These are phyloP conservation scores for Fusarium equiseti DNA, from an alignment of 2,329 filamentous ascomycete species.

Conservation along the genomic window DNA sequence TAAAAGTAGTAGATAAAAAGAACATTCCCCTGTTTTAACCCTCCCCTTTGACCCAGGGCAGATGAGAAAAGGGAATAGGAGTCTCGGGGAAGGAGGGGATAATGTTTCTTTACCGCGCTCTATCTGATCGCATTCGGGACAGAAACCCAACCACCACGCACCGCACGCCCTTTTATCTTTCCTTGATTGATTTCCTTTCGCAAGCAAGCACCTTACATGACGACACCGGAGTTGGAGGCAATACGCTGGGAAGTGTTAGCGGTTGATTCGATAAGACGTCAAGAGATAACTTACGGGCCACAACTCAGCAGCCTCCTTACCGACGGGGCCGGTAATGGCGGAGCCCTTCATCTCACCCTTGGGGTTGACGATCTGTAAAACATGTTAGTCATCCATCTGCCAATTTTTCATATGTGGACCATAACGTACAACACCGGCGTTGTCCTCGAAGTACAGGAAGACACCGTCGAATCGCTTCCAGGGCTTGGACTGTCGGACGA, in stretches of 20 bases:
- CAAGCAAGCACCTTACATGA: slow-evolving; percentile 82
- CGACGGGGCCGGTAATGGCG: slow-evolving; percentile 98
- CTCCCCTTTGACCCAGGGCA: slow-evolving; percentile 31
- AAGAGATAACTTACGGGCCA: slow-evolving; percentile 83
- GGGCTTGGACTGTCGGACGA: slow-evolving; percentile 98
- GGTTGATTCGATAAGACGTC: not conserved
- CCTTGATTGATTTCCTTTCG: slow-evolving; percentile 40
- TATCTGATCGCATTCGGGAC: slow-evolving; percentile 52
- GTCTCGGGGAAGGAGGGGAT: slow-evolving; percentile 41
- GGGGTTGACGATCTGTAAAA: slow-evolving; percentile 91
- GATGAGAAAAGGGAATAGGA: slow-evolving; percentile 20
- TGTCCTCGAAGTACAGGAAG: slow-evolving; percentile 99
- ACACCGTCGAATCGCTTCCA: slow-evolving; percentile 99
- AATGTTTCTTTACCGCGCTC: slow-evolving; percentile 47
- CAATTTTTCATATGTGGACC: too few species aligned
- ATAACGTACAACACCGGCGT: slow-evolving; percentile 92
- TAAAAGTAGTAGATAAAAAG: slow-evolving; percentile 43
- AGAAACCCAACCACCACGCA: slow-evolving; percentile 46
- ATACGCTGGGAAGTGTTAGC: slow-evolving; percentile 79
- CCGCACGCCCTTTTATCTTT: slow-evolving; percentile 48
- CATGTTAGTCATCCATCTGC: slow-evolving; percentile 52
- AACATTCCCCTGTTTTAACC: slow-evolving; percentile 42
- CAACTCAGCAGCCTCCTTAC: slow-evolving; percentile 99
- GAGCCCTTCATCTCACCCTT: slow-evolving; percentile 99
- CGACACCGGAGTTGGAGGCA: slow-evolving; percentile 99